Evolutionary conservation across 2,329 filamentous ascomycete species (phyloP).

Genomic region (Aulographum hederae): DNA sequence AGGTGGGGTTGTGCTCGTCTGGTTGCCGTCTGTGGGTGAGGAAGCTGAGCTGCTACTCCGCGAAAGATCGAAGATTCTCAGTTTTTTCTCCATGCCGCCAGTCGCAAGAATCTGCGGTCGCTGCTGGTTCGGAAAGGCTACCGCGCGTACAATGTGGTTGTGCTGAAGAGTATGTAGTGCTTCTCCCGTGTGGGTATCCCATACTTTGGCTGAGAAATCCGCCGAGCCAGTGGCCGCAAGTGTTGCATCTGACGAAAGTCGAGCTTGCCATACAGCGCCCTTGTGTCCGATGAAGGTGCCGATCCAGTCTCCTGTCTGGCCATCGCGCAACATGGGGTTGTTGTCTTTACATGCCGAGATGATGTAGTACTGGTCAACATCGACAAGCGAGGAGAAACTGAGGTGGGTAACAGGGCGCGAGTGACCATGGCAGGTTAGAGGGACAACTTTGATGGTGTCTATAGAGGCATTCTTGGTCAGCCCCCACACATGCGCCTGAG

Average conservation of each 20-base stretch:
- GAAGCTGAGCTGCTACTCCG: conserved; percentile 24
- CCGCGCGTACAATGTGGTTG: conserved; percentile 83
- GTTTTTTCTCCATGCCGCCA: conserved; percentile 88
- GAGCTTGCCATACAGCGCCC: conserved; percentile 91
- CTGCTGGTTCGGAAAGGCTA: conserved; percentile 63
- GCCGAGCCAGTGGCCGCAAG: conserved; percentile 87
- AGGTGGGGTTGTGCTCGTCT: conserved; percentile 16
- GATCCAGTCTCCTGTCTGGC: conserved; percentile 92
- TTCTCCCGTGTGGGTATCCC: conserved; percentile 92
- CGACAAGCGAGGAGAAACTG: conserved; percentile 68
- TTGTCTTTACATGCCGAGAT: conserved; percentile 95
- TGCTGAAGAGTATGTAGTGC: conserved; percentile 74
- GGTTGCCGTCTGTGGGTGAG: conserved; percentile 6
- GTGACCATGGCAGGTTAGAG: conserved; percentile 85
- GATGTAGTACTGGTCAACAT: conserved; percentile 74
- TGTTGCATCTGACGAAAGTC: conserved; percentile 71
- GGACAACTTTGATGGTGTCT: conserved; percentile 47
- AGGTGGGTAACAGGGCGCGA: conserved; percentile 84
- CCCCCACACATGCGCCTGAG: too few relatives aligned
- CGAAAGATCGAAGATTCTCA: conserved; percentile 79
- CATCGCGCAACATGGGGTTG: conserved; percentile 95
- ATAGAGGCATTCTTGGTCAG: too few relatives aligned
- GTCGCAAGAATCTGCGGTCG: conserved; percentile 72
- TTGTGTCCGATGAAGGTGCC: conserved; percentile 97
- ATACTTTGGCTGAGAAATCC: conserved; percentile 95